phyloP scores from a whole-genome alignment of 2,329 filamentous ascomycete species.

The Monascus ruber region DNA sequence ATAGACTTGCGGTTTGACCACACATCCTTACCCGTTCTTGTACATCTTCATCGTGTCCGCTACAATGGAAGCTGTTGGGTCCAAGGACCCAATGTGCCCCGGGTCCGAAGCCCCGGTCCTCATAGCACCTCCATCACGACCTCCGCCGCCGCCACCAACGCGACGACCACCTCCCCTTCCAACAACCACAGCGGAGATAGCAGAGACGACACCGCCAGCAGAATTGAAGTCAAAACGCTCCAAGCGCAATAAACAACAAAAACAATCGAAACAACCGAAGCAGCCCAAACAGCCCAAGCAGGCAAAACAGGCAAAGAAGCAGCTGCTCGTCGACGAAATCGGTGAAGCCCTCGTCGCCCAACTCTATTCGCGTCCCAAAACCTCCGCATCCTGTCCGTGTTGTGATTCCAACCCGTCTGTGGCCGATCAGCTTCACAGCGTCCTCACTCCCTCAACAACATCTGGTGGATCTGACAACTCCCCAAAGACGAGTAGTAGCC shows the following conservation, averaged over 20 bases:
- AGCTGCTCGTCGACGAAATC: constrained; percentile 10
- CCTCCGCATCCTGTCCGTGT: neutral
- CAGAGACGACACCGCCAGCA: neutral
- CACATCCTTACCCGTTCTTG: too few species aligned
- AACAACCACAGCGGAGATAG: neutral
- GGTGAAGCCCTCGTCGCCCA: constrained; percentile 10
- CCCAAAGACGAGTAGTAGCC: constrained; percentile 8
- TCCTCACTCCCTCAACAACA: neutral
- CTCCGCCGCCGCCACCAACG: neutral
- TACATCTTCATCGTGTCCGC: too few species aligned
- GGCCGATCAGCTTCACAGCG: constrained; percentile 9
- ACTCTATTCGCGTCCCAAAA: constrained; percentile 4
- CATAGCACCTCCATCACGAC: neutral
- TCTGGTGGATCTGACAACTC: constrained; percentile 8
- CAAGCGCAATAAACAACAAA: neutral
- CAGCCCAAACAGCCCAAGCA: neutral
- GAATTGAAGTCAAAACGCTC: neutral
- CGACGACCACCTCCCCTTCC: neutral
- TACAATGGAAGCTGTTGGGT: too few species aligned
- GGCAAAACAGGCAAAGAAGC: constrained; percentile 6
- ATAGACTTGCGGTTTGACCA: too few species aligned
- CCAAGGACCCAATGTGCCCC: too few species aligned
- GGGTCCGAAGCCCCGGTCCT: too few species aligned
- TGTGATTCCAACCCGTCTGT: constrained; percentile 2
- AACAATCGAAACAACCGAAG: neutral